Conservation (phyloP, 306 rosid species). For the Inga oerstediana region DNA sequence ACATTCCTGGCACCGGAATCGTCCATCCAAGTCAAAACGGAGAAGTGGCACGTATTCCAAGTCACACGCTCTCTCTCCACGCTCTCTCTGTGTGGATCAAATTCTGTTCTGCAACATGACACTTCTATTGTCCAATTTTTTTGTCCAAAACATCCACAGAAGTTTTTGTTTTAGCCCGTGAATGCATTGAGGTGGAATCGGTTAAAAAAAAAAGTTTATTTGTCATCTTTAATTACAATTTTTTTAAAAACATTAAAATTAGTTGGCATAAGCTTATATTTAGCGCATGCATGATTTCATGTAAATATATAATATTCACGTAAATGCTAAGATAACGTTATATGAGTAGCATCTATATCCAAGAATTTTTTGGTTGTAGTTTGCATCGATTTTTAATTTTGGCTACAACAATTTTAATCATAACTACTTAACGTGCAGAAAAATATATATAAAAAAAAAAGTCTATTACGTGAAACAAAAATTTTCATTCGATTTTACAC, state of each 20-base stretch:
- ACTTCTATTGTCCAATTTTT: not conserved
- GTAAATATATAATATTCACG: not conserved
- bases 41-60: no score
- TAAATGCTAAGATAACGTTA: not conserved
- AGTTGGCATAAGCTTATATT: not conserved
- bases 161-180: not conserved
- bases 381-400: not conserved
- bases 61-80: no score
- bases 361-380: not conserved
- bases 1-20: no score
- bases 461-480: not conserved
- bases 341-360: not conserved
- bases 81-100: no score
- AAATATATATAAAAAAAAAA: not conserved
- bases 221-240: not conserved
- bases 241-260: not conserved
- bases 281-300: not conserved
- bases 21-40: no score
- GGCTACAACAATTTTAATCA: not conserved
- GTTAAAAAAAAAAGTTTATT: not conserved
- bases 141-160: not conserved
- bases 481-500: not conserved
- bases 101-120: no score
- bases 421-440: not conserved
- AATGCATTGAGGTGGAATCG: not conserved